Conservation (phyloP, 179 eudicot genomes). For the Spinacia oleracea region DNA sequence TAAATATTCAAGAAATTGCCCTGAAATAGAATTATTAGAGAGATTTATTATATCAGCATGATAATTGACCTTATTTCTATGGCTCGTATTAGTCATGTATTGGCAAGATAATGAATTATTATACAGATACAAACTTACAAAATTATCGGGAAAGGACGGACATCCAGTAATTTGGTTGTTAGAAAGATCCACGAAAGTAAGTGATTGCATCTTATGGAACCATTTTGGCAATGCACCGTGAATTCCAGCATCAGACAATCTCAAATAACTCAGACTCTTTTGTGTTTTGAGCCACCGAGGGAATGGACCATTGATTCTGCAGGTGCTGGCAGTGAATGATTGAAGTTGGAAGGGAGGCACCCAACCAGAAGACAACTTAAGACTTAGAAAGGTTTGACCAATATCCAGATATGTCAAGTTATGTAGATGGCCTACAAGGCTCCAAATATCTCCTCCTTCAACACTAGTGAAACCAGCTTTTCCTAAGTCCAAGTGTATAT, state of each 20-base stretch:
- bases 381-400: too few relatives aligned
- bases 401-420: background rate
- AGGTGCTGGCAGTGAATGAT: background rate
- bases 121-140: background rate
- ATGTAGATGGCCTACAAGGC: background rate
- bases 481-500: background rate
- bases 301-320: conserved; percentile 5
- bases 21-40: too few relatives aligned
- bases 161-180: conserved; percentile 10
- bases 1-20: background rate
- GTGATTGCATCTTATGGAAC: conserved; percentile 18
- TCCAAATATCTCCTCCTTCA: background rate
- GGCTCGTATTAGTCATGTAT: background rate
- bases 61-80: background rate
- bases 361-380: too few relatives aligned
- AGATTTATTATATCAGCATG: fast-evolving
- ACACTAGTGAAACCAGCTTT: background rate
- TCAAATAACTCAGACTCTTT: background rate
- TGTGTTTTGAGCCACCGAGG: conserved; percentile 28
- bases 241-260: conserved; percentile 9
- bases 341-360: conserved; percentile 15
- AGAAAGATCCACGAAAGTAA: background rate
- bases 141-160: conserved; percentile 6
- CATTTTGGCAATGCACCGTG: conserved; percentile 20
- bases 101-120: too few relatives aligned